Base-by-base conservation (phyloP, 2,329 filamentous ascomycete genomes). In the Hymenoscyphus infarciens region DNA sequence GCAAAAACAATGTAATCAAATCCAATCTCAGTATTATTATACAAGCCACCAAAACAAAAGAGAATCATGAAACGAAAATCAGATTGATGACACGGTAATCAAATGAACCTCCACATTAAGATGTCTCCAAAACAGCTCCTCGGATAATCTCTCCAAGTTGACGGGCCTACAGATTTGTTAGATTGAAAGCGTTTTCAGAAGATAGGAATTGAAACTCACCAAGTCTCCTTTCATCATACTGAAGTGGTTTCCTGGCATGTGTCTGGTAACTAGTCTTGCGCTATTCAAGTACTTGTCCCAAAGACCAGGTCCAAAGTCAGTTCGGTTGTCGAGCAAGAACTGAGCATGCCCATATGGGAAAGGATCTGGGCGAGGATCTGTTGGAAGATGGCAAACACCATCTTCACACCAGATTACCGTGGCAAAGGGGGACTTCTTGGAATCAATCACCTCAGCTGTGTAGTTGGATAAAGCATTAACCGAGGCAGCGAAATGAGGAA, bases 191-290 rank as follows among this genome's bases (percentile, higher is more conserved):
- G 22, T 22, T 22, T n/a, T 49, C 2, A 35, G 8, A 35, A 13
- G 11, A 19, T 19, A 5, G 15, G 25, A 27, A n/a, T n/a, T n/a
- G 11, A 27, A 52, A 68, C 77, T 77, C 75, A 80, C 80, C 66
- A 77, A 72, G 59, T 77, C 76, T 65, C 85, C 86, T 74, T 88
- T 85, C 87, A 91, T 90, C 87, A 91, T 91, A 22, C 82, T 85
- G 76, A 91, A 91, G 76, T 91, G 88, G 71, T 91, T 89, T 2
- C 87, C 88, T 16, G 83, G 84, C 85, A 90, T 88, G 70, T 88
- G 85, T 61, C 81, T 81, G 67, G 83, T 87, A 57, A 79, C 79
- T 77, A 90, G 87, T 75, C 86, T 88, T 60, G 81, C 76, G 57
- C 77, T 72, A 59, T 86, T 84, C 45, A 90, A 76, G 52, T 86